Conservation (phyloP, 345 rosid species). For the Moringa oleifera region DNA sequence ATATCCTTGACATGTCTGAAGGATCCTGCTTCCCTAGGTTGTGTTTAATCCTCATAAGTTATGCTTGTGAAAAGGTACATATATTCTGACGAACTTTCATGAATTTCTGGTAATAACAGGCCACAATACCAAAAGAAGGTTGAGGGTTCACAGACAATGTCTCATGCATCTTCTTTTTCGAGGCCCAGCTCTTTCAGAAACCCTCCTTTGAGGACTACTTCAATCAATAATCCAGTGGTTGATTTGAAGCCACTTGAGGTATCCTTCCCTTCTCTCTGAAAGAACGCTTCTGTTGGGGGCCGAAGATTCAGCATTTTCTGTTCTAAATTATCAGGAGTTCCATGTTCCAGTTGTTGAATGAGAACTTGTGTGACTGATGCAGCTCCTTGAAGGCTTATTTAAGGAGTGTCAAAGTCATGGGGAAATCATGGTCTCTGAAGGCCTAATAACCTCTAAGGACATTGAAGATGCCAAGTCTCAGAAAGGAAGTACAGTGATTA, state of each 20-base stretch:
- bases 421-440: constrained; percentile 60
- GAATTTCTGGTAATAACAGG: constrained; percentile 31
- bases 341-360: constrained; percentile 13
- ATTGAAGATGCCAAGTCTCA: constrained; percentile 68
- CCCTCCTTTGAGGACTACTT: constrained; percentile 40
- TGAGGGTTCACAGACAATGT: constrained; percentile 25
- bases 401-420: constrained; percentile 54
- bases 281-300: background rate
- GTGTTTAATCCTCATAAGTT: constrained; percentile 8
- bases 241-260: constrained; percentile 88
- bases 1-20: constrained; percentile 83
- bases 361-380: constrained; percentile 16
- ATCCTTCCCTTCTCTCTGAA: constrained; percentile 1
- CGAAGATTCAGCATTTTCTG: background rate
- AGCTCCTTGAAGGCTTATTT: constrained; percentile 64
- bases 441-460: constrained; percentile 70
- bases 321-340: background rate
- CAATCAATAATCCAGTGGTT: constrained; percentile 44
- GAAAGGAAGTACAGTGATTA: constrained; percentile 57
- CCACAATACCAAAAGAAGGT: constrained; percentile 42
- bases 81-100: constrained; percentile 1
- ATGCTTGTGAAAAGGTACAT: background rate
- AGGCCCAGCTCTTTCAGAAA: constrained; percentile 43
- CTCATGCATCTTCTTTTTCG: constrained; percentile 37
- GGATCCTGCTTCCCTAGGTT: constrained; percentile 93